A percentile compares a stretch with the other conserved stretches of the same genome.
Evolutionary conservation across 306 rosid species (phyloP).

Genomic region (Acacia crassicarpa): DNA sequence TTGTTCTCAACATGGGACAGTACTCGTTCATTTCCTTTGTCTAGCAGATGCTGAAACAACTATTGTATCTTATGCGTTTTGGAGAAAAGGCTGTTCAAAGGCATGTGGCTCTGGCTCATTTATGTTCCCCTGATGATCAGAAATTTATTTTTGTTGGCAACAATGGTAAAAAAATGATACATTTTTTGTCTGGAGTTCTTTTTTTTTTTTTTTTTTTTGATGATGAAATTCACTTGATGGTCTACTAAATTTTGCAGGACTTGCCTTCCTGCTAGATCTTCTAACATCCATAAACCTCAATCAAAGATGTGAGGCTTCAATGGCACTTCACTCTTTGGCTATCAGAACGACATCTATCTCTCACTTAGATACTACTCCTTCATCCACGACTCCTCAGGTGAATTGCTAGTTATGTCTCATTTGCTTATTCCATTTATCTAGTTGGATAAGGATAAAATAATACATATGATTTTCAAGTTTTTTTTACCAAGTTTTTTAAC

Average conservation of each 20-base stretch:
- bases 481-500: too few species aligned
- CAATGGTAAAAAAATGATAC: constrained; percentile 49
- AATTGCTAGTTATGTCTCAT: background rate
- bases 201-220: background rate
- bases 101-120: constrained; percentile 79
- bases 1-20: background rate
- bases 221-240: constrained; percentile 9
- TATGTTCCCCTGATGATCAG: constrained; percentile 66
- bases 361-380: constrained; percentile 70
- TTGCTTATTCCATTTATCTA: background rate
- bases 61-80: constrained; percentile 63
- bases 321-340: constrained; percentile 75
- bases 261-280: constrained; percentile 72
- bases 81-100: constrained; percentile 62
- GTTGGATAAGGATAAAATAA: background rate
- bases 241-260: constrained; percentile 50
- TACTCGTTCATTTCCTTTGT: constrained; percentile 20
- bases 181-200: background rate
- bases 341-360: constrained; percentile 57
- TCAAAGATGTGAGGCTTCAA: constrained; percentile 73
- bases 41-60: constrained; percentile 69
- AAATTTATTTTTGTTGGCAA: constrained; percentile 74
- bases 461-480: background rate
- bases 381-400: constrained; percentile 84
- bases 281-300: constrained; percentile 52